Evolutionary conservation across 2,329 filamentous ascomycete genomes (phyloP).

Genomic region (Neonectria punicea): DNA sequence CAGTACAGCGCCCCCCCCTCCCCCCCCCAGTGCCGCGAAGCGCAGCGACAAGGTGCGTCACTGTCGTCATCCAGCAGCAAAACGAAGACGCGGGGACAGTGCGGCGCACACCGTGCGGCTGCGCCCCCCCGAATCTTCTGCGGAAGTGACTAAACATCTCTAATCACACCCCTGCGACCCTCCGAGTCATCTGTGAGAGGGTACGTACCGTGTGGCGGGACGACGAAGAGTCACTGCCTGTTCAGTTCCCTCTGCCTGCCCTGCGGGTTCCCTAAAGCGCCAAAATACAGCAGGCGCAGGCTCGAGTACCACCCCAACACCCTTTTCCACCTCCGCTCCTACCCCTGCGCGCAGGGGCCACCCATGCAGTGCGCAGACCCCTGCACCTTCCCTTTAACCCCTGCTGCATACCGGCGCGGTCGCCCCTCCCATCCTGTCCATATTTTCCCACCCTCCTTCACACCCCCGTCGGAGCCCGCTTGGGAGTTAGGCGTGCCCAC

Average conservation of each 20-base stretch:
- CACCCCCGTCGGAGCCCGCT: constrained; percentile 35
- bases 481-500: constrained; percentile 38
- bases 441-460: constrained; percentile 21
- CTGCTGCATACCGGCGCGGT: constrained; percentile 40
- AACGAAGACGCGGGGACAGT: constrained; percentile 32
- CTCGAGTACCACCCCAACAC: constrained; percentile 20
- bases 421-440: constrained; percentile 19
- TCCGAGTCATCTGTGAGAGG: neutral
- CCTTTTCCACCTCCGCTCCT: constrained; percentile 25
- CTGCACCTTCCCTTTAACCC: constrained; percentile 32
- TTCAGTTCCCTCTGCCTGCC: constrained; percentile 35
- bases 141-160: constrained; percentile 38
- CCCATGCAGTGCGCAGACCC: constrained; percentile 17
- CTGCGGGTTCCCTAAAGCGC: constrained; percentile 22
- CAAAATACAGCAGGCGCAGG: constrained; percentile 22
- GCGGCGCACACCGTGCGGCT: constrained; percentile 37
- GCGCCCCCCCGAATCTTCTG: constrained; percentile 32
- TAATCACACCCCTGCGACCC: constrained; percentile 27
- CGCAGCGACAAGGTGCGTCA: constrained; percentile 36
- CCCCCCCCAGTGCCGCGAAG: constrained; percentile 28
- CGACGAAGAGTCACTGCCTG: constrained; percentile 18
- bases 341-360: constrained; percentile 1
- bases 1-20: constrained; percentile 32
- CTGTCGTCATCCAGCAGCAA: constrained; percentile 40
- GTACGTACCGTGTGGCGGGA: constrained; percentile 1